Conservation (phyloP, 352 stramenopile genomes). For the Pythium inflatum region DNA sequence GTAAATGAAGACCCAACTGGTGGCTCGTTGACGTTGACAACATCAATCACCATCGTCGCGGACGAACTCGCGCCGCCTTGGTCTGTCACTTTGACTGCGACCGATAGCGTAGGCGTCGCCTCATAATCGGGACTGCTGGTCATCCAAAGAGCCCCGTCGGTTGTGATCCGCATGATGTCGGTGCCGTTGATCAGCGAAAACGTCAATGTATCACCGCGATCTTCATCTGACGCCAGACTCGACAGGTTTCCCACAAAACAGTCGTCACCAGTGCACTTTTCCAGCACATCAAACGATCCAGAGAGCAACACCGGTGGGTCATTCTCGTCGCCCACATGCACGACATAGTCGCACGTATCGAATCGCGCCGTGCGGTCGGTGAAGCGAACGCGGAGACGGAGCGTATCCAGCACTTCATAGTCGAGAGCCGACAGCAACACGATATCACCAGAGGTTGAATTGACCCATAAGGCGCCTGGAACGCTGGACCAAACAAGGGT, state of each 20-base stretch:
- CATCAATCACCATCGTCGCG: conserved; percentile 40
- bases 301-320: conserved; percentile 44
- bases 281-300: conserved; percentile 50
- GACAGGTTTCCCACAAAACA: conserved; percentile 51
- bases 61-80: conserved; percentile 16
- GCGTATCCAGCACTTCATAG: conserved; percentile 45
- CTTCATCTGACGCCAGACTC: conserved; percentile 51
- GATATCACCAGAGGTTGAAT: conserved; percentile 28
- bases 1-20: conserved; percentile 37
- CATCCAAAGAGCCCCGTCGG: conserved; percentile 21
- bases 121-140: conserved; percentile 34
- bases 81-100: conserved; percentile 39
- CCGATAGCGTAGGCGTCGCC: conserved; percentile 14
- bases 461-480: conserved; percentile 6
- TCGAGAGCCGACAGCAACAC: conserved; percentile 36
- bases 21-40: conserved; percentile 56
- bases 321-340: conserved; percentile 52
- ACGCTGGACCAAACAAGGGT: conserved; percentile 27
- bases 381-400: conserved; percentile 47
- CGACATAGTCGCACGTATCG: conserved; percentile 45
- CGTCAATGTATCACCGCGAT: conserved; percentile 37
- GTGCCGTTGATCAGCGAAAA: conserved; percentile 41
- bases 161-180: conserved; percentile 11
- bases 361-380: conserved; percentile 46
- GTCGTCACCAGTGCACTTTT: conserved; percentile 47